These are phyloP conservation scores for Phtheirospermum japonicum DNA, from an alignment of 257 asterid genomes.

Conservation along the genomic window DNA sequence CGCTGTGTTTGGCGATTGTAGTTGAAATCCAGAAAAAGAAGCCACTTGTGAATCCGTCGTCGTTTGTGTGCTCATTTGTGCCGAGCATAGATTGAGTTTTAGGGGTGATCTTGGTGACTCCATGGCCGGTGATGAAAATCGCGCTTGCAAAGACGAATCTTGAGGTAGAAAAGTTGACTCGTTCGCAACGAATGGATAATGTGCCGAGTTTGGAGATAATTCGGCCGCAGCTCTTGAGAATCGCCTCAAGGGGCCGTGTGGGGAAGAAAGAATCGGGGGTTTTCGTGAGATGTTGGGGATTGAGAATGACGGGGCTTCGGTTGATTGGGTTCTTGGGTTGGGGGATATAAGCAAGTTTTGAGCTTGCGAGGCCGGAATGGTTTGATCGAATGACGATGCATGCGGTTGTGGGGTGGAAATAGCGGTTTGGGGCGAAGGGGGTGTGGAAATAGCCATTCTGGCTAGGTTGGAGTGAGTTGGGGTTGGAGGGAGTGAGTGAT, in stretches of 20 bases:
- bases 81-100: conserved; percentile 17
- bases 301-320: conserved; percentile 1
- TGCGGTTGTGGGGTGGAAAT: conserved; percentile 21
- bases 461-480: conserved; percentile 15
- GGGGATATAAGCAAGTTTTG: conserved; percentile 25
- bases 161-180: conserved; percentile 9
- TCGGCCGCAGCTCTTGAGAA: conserved; percentile 24
- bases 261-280: conserved; percentile 35
- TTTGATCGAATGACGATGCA: conserved; percentile 10
- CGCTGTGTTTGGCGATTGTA: conserved; percentile 20
- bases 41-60: conserved; percentile 10
- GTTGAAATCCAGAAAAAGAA: conserved; percentile 17
- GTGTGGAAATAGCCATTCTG: neutral
- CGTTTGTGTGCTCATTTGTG: neutral
- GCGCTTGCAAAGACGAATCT: conserved; percentile 13
- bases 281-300: neutral
- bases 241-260: conserved; percentile 21
- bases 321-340: neutral
- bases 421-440: conserved; percentile 20
- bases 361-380: neutral
- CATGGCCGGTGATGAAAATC: conserved; percentile 14
- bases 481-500: conserved; percentile 9
- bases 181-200: too few relatives aligned
- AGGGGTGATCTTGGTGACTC: conserved; percentile 34
- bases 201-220: conserved; percentile 14